These are phyloP conservation scores for Flammula alnicola DNA, from an alignment of 1,284 basidiomycete species.

Conservation along the genomic window DNA sequence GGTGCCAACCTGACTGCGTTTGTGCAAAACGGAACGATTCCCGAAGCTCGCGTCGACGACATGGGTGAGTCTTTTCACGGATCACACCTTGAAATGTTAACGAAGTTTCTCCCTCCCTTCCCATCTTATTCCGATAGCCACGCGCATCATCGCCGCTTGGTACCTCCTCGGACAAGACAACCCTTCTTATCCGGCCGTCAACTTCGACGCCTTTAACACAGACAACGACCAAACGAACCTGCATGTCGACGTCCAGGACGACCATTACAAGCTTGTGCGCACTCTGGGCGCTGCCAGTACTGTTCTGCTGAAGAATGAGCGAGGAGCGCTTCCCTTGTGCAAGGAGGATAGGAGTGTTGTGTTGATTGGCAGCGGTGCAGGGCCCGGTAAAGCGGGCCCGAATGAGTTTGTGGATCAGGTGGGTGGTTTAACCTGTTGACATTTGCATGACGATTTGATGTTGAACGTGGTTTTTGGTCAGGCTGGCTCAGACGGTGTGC, in stretches of 20 bases:
- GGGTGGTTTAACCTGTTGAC: slow-evolving; percentile 24
- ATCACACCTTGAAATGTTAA: slow-evolving; percentile 10
- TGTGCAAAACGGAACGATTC: slow-evolving; percentile 73
- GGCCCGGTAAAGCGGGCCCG: slow-evolving; percentile 69
- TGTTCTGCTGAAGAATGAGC: slow-evolving; percentile 82
- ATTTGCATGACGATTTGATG: background rate
- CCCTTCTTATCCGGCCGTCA: slow-evolving; percentile 57
- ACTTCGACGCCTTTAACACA: slow-evolving; percentile 64
- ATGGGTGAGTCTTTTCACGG: slow-evolving; percentile 51
- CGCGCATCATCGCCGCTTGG: slow-evolving; percentile 65
- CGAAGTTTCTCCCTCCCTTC: slow-evolving; percentile 19
- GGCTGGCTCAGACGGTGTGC: slow-evolving; percentile 67
- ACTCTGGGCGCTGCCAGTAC: slow-evolving; percentile 78
- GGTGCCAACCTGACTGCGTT: slow-evolving; percentile 68
- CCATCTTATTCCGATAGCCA: slow-evolving; percentile 56
- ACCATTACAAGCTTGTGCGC: slow-evolving; percentile 73
- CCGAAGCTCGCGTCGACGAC: slow-evolving; percentile 66
- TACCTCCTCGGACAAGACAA: slow-evolving; percentile 58
- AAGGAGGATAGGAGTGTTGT: slow-evolving; percentile 58
- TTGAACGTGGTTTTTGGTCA: slow-evolving; percentile 36
- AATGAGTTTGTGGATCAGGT: slow-evolving; percentile 74
- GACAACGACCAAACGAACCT: slow-evolving; percentile 58
- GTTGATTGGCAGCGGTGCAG: slow-evolving; percentile 73
- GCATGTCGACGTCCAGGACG: slow-evolving; percentile 77
- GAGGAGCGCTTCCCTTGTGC: slow-evolving; percentile 65